A percentile compares a stretch with the other conserved stretches of the same genome.
phyloP scores from a whole-genome alignment of 192 early-diverging fungal species.

The Podochytrium sp. region DNA sequence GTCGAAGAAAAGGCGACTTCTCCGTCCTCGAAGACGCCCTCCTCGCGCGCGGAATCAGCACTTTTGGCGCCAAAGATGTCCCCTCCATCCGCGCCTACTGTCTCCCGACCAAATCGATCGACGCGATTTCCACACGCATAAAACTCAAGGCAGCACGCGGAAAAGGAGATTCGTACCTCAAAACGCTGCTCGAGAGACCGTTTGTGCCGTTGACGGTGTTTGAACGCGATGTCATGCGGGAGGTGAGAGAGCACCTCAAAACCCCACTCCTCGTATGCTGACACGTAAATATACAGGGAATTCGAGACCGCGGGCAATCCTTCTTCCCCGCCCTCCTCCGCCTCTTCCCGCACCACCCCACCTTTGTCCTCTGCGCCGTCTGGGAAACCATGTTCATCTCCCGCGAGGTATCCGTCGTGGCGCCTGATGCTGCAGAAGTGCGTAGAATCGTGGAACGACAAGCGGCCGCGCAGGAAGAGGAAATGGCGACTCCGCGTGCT shows the following conservation, averaged over 20 bases:
- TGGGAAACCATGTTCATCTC: slow-evolving; percentile 2
- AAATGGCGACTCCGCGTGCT: neutral
- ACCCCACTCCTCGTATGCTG: neutral
- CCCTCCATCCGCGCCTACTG: slow-evolving; percentile 19
- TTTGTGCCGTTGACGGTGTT: slow-evolving; percentile 26
- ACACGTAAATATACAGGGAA: neutral
- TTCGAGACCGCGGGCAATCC: neutral
- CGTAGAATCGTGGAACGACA: neutral
- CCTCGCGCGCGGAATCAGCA: slow-evolving; percentile 16
- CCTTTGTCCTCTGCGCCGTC: neutral
- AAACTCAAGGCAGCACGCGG: neutral
- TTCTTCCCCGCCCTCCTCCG: neutral
- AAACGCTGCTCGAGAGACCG: slow-evolving; percentile 14
- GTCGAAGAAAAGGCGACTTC: slow-evolving; percentile 18
- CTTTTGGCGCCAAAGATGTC: slow-evolving; percentile 15
- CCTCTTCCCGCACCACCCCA: slow-evolving; percentile 19
- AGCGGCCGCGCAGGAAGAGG: too few species aligned
- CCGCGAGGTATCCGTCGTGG: neutral
- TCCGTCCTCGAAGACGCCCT: slow-evolving; percentile 18
- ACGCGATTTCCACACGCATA: neutral
- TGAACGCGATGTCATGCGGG: slow-evolving; percentile 25
- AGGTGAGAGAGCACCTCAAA: neutral
- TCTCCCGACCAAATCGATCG: slow-evolving; percentile 11
- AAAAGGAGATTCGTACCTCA: neutral
- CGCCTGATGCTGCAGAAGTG: neutral